These are phyloP conservation scores for Chlorophyllum brunneum DNA, from an alignment of 768 basidiomycete species.

Conservation along the genomic window DNA sequence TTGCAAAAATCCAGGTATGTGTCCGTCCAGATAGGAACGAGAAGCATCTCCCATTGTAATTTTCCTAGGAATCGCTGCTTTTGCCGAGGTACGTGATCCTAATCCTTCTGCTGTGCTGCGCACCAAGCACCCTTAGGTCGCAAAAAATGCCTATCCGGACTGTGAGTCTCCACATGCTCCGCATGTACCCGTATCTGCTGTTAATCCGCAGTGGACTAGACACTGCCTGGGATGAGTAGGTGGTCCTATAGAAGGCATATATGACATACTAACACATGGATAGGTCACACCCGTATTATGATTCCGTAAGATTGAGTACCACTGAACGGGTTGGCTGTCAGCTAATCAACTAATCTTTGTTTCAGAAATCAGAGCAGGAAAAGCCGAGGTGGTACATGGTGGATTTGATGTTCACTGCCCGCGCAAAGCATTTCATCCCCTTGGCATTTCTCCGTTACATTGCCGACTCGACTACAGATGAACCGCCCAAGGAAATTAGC, in stretches of 20 bases:
- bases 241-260: slow-evolving; percentile 1
- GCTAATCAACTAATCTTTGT: background rate
- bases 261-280: slow-evolving; percentile 4
- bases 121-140: slow-evolving; percentile 43
- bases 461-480: slow-evolving; percentile 32
- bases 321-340: background rate
- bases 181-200: background rate
- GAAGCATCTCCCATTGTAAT: slow-evolving; percentile 10
- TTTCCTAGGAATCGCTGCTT: slow-evolving; percentile 68
- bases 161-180: slow-evolving; percentile 42
- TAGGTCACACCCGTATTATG: slow-evolving; percentile 76
- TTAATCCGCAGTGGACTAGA: slow-evolving; percentile 38
- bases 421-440: slow-evolving; percentile 72
- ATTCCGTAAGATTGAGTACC: slow-evolving; percentile 43
- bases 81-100: slow-evolving; percentile 59
- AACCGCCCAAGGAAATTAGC: slow-evolving; percentile 48
- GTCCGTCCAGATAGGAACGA: background rate
- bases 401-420: slow-evolving; percentile 62
- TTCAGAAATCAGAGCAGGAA: slow-evolving; percentile 71
- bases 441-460: slow-evolving; percentile 70
- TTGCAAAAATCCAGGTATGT: slow-evolving; percentile 73
- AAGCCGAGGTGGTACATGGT: slow-evolving; percentile 95
- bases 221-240: slow-evolving; percentile 87
- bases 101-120: slow-evolving; percentile 2
- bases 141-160: slow-evolving; percentile 87